These are phyloP conservation scores for Microcera coccophila DNA, from an alignment of 2,329 filamentous ascomycete species.

Conservation along the genomic window DNA sequence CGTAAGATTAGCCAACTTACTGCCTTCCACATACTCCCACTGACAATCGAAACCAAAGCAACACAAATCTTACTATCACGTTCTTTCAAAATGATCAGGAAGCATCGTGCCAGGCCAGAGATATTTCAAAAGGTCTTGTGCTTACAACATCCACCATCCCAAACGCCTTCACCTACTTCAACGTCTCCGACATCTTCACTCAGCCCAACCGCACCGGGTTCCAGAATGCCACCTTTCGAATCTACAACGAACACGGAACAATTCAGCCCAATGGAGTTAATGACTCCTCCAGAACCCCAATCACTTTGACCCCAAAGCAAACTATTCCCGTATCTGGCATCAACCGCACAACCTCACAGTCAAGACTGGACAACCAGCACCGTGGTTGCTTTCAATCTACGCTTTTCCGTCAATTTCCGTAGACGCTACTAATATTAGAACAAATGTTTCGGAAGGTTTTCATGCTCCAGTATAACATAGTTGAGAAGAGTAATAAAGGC, in stretches of 20 bases:
- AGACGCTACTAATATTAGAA: too few species aligned
- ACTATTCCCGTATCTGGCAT: conserved; percentile 14
- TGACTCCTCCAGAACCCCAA: conserved; percentile 12
- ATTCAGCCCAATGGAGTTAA: conserved; percentile 9
- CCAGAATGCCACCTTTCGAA: conserved; percentile 1
- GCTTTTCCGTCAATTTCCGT: too few species aligned
- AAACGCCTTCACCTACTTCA: conserved; percentile 17
- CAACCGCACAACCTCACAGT: too few species aligned
- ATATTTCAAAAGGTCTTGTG: conserved; percentile 10
- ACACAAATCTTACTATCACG: conserved; percentile 13
- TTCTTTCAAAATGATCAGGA: conserved; percentile 9
- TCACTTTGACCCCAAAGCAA: conserved; percentile 11
- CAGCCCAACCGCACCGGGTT: conserved; percentile 14
- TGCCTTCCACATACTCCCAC: too few species aligned
- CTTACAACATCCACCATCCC: conserved; percentile 14
- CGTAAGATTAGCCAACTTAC: too few species aligned
- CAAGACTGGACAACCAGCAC: too few species aligned
- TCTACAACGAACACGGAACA: conserved; percentile 1
- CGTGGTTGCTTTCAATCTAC: too few species aligned
- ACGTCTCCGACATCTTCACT: conserved; percentile 19
- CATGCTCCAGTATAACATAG: too few species aligned
- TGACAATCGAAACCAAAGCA: neutral
- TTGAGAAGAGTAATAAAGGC: too few species aligned
- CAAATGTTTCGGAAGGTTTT: too few species aligned
- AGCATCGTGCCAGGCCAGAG: conserved; percentile 11